Base-by-base conservation (phyloP, 805 yeast species). In the Wickerhamiella musiphila region DNA sequence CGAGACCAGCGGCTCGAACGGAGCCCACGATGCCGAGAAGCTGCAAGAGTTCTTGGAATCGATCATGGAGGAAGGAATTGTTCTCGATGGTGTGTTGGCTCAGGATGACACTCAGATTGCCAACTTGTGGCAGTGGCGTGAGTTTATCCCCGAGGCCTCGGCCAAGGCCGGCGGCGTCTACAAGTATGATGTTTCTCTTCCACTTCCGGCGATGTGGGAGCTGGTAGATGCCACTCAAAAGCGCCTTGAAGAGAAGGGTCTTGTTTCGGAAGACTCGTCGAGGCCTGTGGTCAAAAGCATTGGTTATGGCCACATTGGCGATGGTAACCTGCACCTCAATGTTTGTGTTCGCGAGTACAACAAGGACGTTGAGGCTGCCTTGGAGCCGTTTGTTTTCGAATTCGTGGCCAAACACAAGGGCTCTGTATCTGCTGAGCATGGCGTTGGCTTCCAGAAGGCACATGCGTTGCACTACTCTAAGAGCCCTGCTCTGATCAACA, bases 231-330 rank as follows among this genome's bases (percentile, higher is more conserved):
- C 76, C 5, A 73, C 74, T n/a, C 68, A 74, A 43, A 70, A 55
- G 28, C 67, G 67, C 45, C 61, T 90, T 40, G 47, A 38, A 2
- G 70, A 63, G 21, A 63, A 66, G 19, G 73, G 66, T 2, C 56
- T 86, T 34, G 57, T 73, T 15, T 79, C 77, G 33, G 70, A 65
- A 29, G 69, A 72, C 21, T 76, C 68, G 26, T 28, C 46, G 9
- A 66, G 65, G 52, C 94, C 95, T 2, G 95, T 79, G 2, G 74
- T 81, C 33, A 76, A 71, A 38, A 93, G 92, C 8, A 73, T 86
- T 42, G 98, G 98, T 0, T 90, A 86, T 48, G 98, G 98, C n/a
- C 98, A 90, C 50, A 68, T 90, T 47, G 98, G 98, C 35, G 98
- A 90, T 52, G 96, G 98, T 33, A 90, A 90, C 57, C 61, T 90